Percentiles rank a stretch among this genome's conserved stretches.
Evolutionary conservation across 495 filamentous ascomycete species (phyloP).

Genomic region (Penicillium nucicola): DNA sequence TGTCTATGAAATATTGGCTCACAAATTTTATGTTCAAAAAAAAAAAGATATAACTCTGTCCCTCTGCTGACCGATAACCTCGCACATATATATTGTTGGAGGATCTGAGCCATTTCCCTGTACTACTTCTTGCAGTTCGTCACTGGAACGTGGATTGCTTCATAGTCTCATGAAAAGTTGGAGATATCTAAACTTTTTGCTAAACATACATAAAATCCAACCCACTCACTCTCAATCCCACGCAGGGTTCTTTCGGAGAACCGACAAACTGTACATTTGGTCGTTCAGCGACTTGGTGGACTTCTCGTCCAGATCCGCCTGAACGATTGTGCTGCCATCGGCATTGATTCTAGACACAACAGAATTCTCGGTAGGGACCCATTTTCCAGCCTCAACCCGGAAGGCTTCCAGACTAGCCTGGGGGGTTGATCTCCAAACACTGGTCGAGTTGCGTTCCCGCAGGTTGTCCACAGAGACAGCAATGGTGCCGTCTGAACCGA

Average conservation of each 20-base stretch:
- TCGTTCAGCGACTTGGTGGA: slow-evolving; percentile 35
- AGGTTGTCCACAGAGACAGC: slow-evolving; percentile 56
- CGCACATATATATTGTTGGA: no score
- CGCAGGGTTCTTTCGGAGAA: slow-evolving; percentile 64
- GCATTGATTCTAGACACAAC: slow-evolving; percentile 27
- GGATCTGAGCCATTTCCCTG: no score
- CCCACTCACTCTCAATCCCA: slow-evolving; percentile 13
- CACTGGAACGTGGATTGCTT: not conserved
- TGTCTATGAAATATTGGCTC: no score
- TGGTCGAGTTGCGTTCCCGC: slow-evolving; percentile 39
- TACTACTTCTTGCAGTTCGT: no score
- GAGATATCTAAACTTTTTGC: slow-evolving; percentile 6
- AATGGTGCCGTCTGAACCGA: slow-evolving; percentile 36
- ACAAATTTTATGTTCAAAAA: no score
- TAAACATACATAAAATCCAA: slow-evolving; percentile 11
- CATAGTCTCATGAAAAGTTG: not conserved
- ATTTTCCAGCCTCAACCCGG: slow-evolving; percentile 17
- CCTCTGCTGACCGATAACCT: no score
- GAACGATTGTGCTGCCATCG: slow-evolving; percentile 31
- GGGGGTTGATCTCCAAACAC: slow-evolving; percentile 27
- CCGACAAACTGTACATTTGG: slow-evolving; percentile 67
- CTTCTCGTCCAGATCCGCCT: slow-evolving; percentile 31
- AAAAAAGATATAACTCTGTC: no score
- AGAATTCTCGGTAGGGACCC: slow-evolving; percentile 21
- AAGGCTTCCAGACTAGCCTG: slow-evolving; percentile 29